Percentiles rank a stretch among this genome's conserved stretches.
These are phyloP conservation scores for Pseudisothecium myosuroides DNA, from an alignment of 225 moss, liverwort and hornwort genomes.

Conservation along the genomic window DNA sequence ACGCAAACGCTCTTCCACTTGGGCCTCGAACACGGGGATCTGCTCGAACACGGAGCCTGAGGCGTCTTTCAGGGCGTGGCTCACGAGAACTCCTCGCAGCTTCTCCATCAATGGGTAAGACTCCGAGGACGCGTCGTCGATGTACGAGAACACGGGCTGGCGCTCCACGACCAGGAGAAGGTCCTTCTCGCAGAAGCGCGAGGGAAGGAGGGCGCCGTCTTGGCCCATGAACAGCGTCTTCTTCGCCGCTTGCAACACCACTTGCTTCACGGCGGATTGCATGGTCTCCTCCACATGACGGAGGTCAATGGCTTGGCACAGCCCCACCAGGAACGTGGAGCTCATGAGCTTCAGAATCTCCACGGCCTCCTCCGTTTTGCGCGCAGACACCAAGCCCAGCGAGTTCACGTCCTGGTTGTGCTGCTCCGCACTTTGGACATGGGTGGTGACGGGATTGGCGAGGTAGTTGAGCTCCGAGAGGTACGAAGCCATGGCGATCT, in stretches of 20 bases:
- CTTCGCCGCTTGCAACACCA: neutral
- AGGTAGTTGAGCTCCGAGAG: constrained; percentile 38
- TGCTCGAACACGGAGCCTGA: neutral
- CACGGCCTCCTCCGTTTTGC: constrained; percentile 42
- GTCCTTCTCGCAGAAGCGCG: neutral
- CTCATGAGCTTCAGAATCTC: constrained; percentile 31
- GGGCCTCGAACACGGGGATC: neutral
- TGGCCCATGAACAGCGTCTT: neutral
- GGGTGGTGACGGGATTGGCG: constrained; percentile 42
- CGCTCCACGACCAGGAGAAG: neutral
- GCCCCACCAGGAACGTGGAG: neutral
- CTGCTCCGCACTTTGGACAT: constrained; percentile 44
- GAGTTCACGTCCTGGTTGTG: constrained; percentile 47
- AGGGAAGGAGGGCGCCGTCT: neutral
- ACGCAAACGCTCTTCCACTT: neutral
- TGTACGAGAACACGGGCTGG: neutral
- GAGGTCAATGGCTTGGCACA: neutral
- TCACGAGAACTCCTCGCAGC: neutral
- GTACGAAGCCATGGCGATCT: constrained; percentile 54
- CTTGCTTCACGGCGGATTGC: neutral
- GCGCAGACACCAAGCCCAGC: constrained; percentile 27
- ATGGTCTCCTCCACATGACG: neutral
- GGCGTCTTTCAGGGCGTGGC: neutral
- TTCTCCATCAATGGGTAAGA: neutral
- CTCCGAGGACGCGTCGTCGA: neutral